Evolutionary conservation across 73 alveolate species (phyloP).

Genomic region (Stentor roeselii): DNA sequence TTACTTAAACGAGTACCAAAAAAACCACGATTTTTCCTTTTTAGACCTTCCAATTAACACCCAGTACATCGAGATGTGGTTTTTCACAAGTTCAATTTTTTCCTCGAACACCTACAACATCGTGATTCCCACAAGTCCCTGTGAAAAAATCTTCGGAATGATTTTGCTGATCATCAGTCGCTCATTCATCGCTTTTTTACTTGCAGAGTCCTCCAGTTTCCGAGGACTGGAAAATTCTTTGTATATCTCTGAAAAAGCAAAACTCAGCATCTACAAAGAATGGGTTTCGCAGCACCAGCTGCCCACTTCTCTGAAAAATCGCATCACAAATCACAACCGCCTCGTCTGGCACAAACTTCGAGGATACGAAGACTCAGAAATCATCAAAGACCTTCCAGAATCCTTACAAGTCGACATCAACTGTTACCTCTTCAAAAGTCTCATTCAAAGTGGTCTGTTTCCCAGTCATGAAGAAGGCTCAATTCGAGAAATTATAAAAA

Average conservation of each 20-base stretch:
- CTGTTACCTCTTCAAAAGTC: neutral
- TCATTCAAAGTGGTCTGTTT: conserved; percentile 33
- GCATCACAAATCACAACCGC: conserved; percentile 39
- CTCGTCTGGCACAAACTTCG: conserved; percentile 47
- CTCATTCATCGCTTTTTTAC: conserved; percentile 44
- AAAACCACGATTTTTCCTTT: neutral
- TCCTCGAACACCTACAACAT: conserved; percentile 58
- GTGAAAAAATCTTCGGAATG: conserved; percentile 44
- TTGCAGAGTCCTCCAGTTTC: conserved; percentile 54
- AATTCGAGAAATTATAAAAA: conserved; percentile 29
- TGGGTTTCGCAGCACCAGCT: conserved; percentile 40
- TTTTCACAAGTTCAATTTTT: conserved; percentile 39
- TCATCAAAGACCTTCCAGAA: conserved; percentile 49
- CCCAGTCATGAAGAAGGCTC: conserved; percentile 50
- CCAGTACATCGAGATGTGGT: conserved; percentile 37
- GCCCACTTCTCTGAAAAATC: conserved; percentile 22
- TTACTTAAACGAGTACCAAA: neutral
- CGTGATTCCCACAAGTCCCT: conserved; percentile 41
- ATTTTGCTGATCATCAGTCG: conserved; percentile 39
- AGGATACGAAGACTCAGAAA: conserved; percentile 46
- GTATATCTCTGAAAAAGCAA: conserved; percentile 34
- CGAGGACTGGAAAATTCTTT: conserved; percentile 31
- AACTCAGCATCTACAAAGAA: neutral
- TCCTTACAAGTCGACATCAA: conserved; percentile 33
- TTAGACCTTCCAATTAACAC: conserved; percentile 27